These are phyloP conservation scores for Podospora bellae-mahoneyi DNA, from an alignment of 495 filamentous ascomycete genomes.

Conservation along the genomic window DNA sequence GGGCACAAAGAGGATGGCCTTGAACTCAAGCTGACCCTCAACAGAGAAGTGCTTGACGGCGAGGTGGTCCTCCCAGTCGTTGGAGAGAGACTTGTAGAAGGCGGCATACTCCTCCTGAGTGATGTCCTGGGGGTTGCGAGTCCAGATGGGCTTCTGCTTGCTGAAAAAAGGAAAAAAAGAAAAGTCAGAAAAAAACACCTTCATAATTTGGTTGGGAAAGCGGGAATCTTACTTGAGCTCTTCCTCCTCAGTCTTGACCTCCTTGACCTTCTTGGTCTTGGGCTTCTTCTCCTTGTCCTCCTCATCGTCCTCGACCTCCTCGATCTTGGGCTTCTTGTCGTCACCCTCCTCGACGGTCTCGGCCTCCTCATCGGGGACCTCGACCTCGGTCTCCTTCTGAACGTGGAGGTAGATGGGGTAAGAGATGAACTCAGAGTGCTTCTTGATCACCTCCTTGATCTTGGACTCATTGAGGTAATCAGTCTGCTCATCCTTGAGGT, in stretches of 20 bases:
- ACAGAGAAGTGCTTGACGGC: slow-evolving; percentile 99
- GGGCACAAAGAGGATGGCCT: slow-evolving; percentile 97
- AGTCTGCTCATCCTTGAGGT: slow-evolving; percentile 97
- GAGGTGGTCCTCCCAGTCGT: slow-evolving; percentile 99
- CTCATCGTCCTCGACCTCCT: slow-evolving; percentile 72
- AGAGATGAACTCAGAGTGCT: slow-evolving; percentile 99
- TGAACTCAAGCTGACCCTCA: slow-evolving; percentile 99
- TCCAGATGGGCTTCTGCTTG: slow-evolving; percentile 99
- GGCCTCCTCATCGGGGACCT: slow-evolving; percentile 95
- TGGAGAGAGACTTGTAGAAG: slow-evolving; percentile 99
- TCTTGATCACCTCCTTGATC: slow-evolving; percentile 99
- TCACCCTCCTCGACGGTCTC: slow-evolving; percentile 66
- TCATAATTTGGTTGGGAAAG: no score
- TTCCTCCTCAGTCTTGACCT: slow-evolving; percentile 96
- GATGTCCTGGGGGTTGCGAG: slow-evolving; percentile 94
- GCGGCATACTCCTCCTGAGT: slow-evolving; percentile 93
- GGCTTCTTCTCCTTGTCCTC: slow-evolving; percentile 86
- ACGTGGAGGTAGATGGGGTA: slow-evolving; percentile 99
- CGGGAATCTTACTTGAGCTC: slow-evolving; percentile 65
- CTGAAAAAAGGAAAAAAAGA: no score
- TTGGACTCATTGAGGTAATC: slow-evolving; percentile 98
- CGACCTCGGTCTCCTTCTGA: slow-evolving; percentile 96
- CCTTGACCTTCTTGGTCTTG: slow-evolving; percentile 99
- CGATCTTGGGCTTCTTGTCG: slow-evolving; percentile 83
- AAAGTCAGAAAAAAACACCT: no score